Conservation (phyloP, 75 land plant species). For the Picea glauca region DNA sequence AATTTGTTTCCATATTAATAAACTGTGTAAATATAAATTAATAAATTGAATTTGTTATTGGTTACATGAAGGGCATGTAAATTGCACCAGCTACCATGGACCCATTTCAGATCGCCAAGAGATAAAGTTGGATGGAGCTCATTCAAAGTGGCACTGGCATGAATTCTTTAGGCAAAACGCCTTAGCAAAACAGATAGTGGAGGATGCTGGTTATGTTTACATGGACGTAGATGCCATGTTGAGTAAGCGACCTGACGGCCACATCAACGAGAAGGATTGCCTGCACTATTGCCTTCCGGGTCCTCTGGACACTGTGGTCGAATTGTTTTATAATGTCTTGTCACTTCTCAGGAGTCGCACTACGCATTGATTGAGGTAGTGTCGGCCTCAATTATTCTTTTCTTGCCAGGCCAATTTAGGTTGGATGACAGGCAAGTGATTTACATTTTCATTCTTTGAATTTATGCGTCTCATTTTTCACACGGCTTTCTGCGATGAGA, state of each 20-base stretch:
- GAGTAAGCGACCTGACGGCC: conserved; percentile 21
- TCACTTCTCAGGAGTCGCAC: not conserved
- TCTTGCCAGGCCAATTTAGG: no score
- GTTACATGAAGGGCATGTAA: conserved; percentile 5
- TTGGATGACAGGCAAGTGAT: no score
- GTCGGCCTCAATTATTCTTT: no score
- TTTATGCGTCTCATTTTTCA: no score
- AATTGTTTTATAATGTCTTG: conserved; percentile 19
- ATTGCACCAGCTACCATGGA: conserved; percentile 8
- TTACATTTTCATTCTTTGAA: no score
- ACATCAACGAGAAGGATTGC: conserved; percentile 14
- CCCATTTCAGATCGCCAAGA: conserved; percentile 7
- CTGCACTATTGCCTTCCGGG: conserved; percentile 26
- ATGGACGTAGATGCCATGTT: conserved; percentile 23
- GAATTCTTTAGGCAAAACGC: conserved; percentile 13
- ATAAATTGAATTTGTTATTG: no score
- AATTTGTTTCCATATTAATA: no score
- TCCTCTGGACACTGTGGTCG: conserved; percentile 17
- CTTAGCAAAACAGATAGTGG: conserved; percentile 15
- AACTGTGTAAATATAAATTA: no score
- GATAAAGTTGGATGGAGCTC: not conserved
- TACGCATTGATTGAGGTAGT: no score
- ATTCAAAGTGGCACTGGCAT: conserved; percentile 9
- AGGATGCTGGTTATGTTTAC: conserved; percentile 11
- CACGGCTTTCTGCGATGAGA: no score